These are phyloP conservation scores for Clarireedia homoeocarpa DNA, from an alignment of 2,329 filamentous ascomycete genomes.

Conservation along the genomic window DNA sequence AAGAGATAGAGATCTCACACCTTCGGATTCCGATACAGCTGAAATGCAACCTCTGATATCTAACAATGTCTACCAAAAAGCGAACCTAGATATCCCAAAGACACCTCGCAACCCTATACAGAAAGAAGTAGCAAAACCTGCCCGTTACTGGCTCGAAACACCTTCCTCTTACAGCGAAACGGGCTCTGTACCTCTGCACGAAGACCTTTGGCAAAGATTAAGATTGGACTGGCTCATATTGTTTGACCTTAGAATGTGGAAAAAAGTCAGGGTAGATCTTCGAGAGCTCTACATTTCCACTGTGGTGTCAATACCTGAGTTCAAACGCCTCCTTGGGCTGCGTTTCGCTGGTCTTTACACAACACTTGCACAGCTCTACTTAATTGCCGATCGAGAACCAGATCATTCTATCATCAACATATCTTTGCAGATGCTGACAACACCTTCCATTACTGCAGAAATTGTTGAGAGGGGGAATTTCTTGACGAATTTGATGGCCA, in stretches of 20 bases:
- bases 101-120: constrained; percentile 57
- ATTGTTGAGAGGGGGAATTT: constrained; percentile 95
- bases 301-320: constrained; percentile 88
- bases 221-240: constrained; percentile 90
- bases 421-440: constrained; percentile 92
- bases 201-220: constrained; percentile 83
- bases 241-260: constrained; percentile 94
- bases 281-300: constrained; percentile 94
- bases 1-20: constrained; percentile 54
- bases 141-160: constrained; percentile 80
- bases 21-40: constrained; percentile 65
- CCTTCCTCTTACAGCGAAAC: constrained; percentile 60
- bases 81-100: constrained; percentile 67
- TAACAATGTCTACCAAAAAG: constrained; percentile 52
- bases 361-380: constrained; percentile 83
- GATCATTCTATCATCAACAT: constrained; percentile 98
- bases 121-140: constrained; percentile 51
- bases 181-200: constrained; percentile 59
- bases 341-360: constrained; percentile 96
- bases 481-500: constrained; percentile 87
- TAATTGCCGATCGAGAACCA: constrained; percentile 91
- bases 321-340: constrained; percentile 87
- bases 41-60: constrained; percentile 53
- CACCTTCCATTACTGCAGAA: constrained; percentile 91
- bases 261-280: constrained; percentile 83